Percentiles rank a stretch among this genome's conserved stretches.
Evolutionary conservation across 352 stramenopile species (phyloP).

Genomic region (Discostella stelligera): DNA sequence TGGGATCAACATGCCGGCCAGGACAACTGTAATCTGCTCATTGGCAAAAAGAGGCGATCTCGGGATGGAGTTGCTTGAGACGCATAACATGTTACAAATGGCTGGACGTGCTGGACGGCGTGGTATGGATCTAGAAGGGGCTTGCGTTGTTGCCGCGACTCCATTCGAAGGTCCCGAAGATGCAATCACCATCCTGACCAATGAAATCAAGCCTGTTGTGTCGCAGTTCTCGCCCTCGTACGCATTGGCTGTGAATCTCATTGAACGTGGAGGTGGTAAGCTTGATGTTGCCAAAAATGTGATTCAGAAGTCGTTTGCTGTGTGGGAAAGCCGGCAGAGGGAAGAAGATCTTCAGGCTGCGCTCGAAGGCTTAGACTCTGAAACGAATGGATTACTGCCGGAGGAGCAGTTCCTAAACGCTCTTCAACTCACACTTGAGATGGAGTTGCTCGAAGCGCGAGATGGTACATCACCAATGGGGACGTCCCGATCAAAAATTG

Average conservation of each 20-base stretch:
- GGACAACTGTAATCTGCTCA: slow-evolving; percentile 81
- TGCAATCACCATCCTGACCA: slow-evolving; percentile 67
- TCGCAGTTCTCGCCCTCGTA: slow-evolving; percentile 81
- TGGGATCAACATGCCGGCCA: slow-evolving; percentile 79
- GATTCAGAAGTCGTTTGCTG: slow-evolving; percentile 72
- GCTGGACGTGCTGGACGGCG: slow-evolving; percentile 79
- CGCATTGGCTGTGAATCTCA: slow-evolving; percentile 68
- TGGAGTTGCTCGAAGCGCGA: slow-evolving; percentile 50
- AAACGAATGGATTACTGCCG: slow-evolving; percentile 34
- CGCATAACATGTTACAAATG: slow-evolving; percentile 84
- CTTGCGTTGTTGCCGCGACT: slow-evolving; percentile 75
- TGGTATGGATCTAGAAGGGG: slow-evolving; percentile 64
- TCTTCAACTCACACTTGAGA: slow-evolving; percentile 37
- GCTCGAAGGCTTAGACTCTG: slow-evolving; percentile 28
- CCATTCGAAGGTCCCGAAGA: slow-evolving; percentile 69
- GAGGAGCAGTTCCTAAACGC: slow-evolving; percentile 66
- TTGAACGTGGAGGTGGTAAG: slow-evolving; percentile 63
- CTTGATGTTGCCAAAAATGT: slow-evolving; percentile 69
- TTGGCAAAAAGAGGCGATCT: slow-evolving; percentile 82
- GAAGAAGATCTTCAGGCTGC: slow-evolving; percentile 45
- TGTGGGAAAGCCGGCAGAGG: slow-evolving; percentile 62
- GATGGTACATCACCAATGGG: slow-evolving; percentile 30
- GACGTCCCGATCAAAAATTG: slow-evolving; percentile 33
- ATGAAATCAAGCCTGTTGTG: slow-evolving; percentile 71
- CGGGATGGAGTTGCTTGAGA: slow-evolving; percentile 73